A percentile compares a stretch with the other conserved stretches of the same genome.
Conservation (phyloP, 257 asterid genomes). For the Datura wrightii region DNA sequence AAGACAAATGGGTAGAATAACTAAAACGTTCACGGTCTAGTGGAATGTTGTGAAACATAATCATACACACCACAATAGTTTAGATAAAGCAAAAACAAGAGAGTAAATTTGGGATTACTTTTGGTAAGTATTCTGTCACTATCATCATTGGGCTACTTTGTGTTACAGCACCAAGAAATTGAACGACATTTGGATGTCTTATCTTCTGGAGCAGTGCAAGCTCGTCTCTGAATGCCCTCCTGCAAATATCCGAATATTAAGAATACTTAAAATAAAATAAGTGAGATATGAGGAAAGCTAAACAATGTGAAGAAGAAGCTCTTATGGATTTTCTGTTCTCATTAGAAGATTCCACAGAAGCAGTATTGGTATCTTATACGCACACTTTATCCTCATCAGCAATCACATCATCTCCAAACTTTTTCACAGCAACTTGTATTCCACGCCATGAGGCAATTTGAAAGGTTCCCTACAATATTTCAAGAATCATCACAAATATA, state of each 20-base stretch:
- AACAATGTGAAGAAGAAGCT: not conserved
- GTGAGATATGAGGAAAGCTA: not conserved
- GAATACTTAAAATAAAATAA: slow-evolving; percentile 19
- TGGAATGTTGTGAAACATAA: not conserved
- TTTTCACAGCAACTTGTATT: slow-evolving; percentile 88
- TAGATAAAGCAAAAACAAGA: not conserved
- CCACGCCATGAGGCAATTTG: slow-evolving; percentile 88
- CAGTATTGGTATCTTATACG: slow-evolving; percentile 44
- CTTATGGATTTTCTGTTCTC: not conserved
- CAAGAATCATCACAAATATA: slow-evolving; percentile 20
- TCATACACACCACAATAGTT: not conserved
- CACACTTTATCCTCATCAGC: slow-evolving; percentile 89
- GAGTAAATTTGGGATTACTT: slow-evolving; percentile 53
- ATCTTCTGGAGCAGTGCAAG: slow-evolving; percentile 90
- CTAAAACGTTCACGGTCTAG: not conserved
- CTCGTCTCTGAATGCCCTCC: slow-evolving; percentile 87
- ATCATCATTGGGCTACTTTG: slow-evolving; percentile 99
- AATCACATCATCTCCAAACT: slow-evolving; percentile 72
- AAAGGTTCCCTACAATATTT: slow-evolving; percentile 70
- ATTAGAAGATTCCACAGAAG: not conserved
- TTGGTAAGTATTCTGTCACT: slow-evolving; percentile 93
- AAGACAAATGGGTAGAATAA: not conserved
- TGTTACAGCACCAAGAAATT: slow-evolving; percentile 98
- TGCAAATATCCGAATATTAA: slow-evolving; percentile 42
- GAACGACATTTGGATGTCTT: slow-evolving; percentile 96